phyloP scores from a whole-genome alignment of 257 asterid species.

The Gynochthodes officinalis region DNA sequence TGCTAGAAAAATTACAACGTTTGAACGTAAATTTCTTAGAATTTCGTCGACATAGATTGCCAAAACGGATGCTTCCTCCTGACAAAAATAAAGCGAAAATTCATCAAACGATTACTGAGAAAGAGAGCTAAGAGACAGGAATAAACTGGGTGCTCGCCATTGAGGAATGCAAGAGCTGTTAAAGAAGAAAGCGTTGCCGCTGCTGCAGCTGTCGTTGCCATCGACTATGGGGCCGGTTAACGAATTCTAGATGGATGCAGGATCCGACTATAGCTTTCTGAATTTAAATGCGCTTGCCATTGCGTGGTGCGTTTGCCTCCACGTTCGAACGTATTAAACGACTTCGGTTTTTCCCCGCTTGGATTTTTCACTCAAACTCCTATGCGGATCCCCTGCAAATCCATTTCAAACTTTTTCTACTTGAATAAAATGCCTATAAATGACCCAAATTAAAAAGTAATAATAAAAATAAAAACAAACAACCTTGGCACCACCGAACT shows the following conservation, averaged over 20 bases:
- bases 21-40: neutral
- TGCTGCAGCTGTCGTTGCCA: neutral
- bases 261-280: neutral
- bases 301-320: neutral
- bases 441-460: too few relatives aligned
- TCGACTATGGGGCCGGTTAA: neutral
- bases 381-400: too few relatives aligned
- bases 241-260: neutral
- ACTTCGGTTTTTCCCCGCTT: too few relatives aligned
- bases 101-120: neutral
- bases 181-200: neutral
- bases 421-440: too few relatives aligned
- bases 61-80: conserved; percentile 7
- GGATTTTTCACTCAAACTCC: too few relatives aligned
- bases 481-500: too few relatives aligned
- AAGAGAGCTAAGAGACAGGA: neutral
- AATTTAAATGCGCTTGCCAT: neutral
- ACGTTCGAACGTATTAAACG: neutral
- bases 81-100: neutral
- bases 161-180: neutral
- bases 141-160: neutral
- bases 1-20: conserved; percentile 1
- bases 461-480: too few relatives aligned
- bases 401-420: too few relatives aligned
- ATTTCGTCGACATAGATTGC: neutral